phyloP scores from a whole-genome alignment of 148 eudicot species.

The Vaccinium myrtillus region DNA sequence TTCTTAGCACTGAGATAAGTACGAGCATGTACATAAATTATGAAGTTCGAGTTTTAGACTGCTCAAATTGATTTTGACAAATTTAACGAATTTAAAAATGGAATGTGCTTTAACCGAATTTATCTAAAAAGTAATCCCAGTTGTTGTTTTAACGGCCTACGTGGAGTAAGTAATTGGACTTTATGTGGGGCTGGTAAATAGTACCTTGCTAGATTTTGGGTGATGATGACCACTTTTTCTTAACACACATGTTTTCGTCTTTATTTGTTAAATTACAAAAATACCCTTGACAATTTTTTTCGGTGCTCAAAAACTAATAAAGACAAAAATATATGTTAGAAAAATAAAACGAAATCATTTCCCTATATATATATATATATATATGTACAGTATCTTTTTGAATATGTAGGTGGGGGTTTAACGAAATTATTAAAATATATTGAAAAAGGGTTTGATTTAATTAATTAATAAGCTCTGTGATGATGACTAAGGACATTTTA shows the following conservation, averaged over 20 bases:
- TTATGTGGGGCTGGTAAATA: not conserved
- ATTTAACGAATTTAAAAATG: not conserved
- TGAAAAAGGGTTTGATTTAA: not conserved
- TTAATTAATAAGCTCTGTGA: conserved; percentile 22
- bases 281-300: not conserved
- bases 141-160: not conserved
- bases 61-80: not conserved
- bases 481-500: conserved; percentile 10
- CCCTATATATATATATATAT: no score
- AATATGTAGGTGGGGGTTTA: no score
- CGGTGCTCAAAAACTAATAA: no score
- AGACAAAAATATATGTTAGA: no score
- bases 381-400: no score
- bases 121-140: not conserved
- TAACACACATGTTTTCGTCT: not conserved
- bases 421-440: no score
- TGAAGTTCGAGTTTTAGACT: not conserved
- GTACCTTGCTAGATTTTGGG: not conserved
- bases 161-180: not conserved
- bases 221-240: conserved; percentile 1
- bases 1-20: no score
- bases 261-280: not conserved
- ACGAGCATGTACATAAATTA: not conserved
- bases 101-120: not conserved
- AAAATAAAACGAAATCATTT: no score